Percentiles rank a stretch among this genome's conserved stretches.
These are phyloP conservation scores for Syncephalastrum monosporum DNA, from an alignment of 371 early-diverging fungal species.

Conservation along the genomic window DNA sequence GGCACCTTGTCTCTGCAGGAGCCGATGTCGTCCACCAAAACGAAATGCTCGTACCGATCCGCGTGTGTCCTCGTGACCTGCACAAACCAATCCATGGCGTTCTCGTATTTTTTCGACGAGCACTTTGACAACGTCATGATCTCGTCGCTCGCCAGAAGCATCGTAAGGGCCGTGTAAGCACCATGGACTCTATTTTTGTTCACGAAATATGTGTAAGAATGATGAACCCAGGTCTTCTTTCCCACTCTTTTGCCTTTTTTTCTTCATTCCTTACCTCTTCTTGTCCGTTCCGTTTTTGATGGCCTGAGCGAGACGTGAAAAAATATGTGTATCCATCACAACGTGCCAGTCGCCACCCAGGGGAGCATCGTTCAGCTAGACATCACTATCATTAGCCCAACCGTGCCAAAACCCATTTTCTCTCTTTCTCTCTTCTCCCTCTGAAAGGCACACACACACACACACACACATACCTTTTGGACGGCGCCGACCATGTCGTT, in stretches of 20 bases:
- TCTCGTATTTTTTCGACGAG: background rate
- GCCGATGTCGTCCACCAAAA: slow-evolving; percentile 25
- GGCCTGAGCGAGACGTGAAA: slow-evolving; percentile 1
- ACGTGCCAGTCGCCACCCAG: slow-evolving; percentile 8
- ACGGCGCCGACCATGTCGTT: slow-evolving; percentile 1
- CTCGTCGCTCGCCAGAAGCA: too few species aligned
- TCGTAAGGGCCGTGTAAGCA: too few species aligned
- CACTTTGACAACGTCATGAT: too few species aligned
- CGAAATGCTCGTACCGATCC: slow-evolving; percentile 5
- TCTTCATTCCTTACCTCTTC: too few species aligned
- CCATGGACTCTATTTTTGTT: too few species aligned
- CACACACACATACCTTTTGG: background rate
- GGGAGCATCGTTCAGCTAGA: slow-evolving; percentile 9
- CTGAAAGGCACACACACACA: too few species aligned
- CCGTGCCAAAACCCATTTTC: too few species aligned
- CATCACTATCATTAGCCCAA: too few species aligned
- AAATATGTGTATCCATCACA: slow-evolving; percentile 3
- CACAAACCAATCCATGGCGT: slow-evolving; percentile 1
- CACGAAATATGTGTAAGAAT: too few species aligned
- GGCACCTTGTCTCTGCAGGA: background rate
- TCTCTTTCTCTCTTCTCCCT: too few species aligned
- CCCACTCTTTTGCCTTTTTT: too few species aligned
- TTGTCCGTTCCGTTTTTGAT: background rate
- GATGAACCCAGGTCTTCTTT: too few species aligned
- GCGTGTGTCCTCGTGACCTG: background rate